Evolutionary conservation across 2,329 filamentous ascomycete species (phyloP).

Genomic region (Trichoderma arundinaceum): DNA sequence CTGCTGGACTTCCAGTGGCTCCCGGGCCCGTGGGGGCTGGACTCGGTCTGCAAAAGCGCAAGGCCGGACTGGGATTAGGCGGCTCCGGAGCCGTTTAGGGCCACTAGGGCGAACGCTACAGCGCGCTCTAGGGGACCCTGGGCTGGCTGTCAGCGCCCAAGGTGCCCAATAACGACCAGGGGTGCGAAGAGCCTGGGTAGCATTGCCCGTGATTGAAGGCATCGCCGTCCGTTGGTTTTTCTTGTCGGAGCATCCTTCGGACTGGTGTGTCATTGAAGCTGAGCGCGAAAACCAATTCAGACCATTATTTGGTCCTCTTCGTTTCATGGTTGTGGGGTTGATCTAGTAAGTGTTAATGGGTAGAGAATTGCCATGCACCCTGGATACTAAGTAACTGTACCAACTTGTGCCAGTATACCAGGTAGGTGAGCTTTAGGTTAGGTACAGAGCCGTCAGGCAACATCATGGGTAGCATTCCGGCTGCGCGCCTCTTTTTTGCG

Average conservation of each 20-base stretch:
- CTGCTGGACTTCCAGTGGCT: conserved; percentile 3
- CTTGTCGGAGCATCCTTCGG: background rate
- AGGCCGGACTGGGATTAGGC: conserved; percentile 27
- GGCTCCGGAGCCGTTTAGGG: conserved; percentile 27
- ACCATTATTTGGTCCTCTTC: too few species aligned
- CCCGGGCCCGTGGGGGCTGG: conserved; percentile 29
- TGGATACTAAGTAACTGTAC: too few species aligned
- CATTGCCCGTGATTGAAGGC: background rate
- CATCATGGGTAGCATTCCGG: too few species aligned
- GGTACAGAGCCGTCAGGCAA: too few species aligned
- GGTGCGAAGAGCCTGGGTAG: background rate
- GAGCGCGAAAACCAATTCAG: too few species aligned
- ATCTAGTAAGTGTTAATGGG: too few species aligned
- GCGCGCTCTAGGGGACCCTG: conserved; percentile 9
- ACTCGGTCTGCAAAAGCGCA: conserved; percentile 31
- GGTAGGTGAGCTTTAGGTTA: too few species aligned
- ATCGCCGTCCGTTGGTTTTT: background rate
- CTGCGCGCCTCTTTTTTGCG: background rate
- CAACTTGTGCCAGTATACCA: too few species aligned
- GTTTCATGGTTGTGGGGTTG: too few species aligned
- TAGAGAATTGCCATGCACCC: too few species aligned
- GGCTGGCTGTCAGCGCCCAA: conserved; percentile 26
- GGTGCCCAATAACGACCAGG: conserved; percentile 23
- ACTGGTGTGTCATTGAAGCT: too few species aligned
- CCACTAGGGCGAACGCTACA: conserved; percentile 30